Conservation (phyloP, 441 rosid species). For the Arabidopsis lyrata region DNA sequence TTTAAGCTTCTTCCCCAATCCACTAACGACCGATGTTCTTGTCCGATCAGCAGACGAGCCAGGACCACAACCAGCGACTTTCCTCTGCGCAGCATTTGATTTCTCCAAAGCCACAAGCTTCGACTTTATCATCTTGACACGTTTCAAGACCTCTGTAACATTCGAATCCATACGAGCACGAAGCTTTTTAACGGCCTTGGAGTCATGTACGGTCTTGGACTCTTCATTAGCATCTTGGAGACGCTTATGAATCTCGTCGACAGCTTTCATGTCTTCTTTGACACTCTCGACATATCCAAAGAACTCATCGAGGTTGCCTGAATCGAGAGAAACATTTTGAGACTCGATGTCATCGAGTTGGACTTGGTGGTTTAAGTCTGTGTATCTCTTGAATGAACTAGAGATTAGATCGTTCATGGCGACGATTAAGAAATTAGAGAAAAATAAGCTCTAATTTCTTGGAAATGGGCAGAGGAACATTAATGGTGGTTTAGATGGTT, state of each 20-base stretch:
- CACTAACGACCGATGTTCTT: slow-evolving; percentile 61
- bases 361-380: slow-evolving; percentile 53
- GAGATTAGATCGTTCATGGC: slow-evolving; percentile 66
- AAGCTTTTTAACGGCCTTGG: slow-evolving; percentile 56
- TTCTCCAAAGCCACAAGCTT: slow-evolving; percentile 60
- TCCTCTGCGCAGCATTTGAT: slow-evolving; percentile 57
- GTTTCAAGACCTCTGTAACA: slow-evolving; percentile 52
- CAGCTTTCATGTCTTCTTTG: slow-evolving; percentile 59
- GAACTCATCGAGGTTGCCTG: slow-evolving; percentile 59
- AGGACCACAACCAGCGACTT: slow-evolving; percentile 58
- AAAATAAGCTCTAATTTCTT: slow-evolving; percentile 11
- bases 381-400: slow-evolving; percentile 59
- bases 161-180: slow-evolving; percentile 60
- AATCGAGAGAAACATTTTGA: slow-evolving; percentile 44
- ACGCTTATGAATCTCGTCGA: slow-evolving; percentile 56
- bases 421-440: slow-evolving; percentile 15
- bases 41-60: slow-evolving; percentile 65
- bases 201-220: slow-evolving; percentile 56
- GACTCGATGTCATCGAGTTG: slow-evolving; percentile 53
- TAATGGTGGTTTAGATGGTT: slow-evolving; percentile 22
- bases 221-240: slow-evolving; percentile 61
- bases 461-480: slow-evolving; percentile 23
- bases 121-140: slow-evolving; percentile 55
- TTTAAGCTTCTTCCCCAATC: slow-evolving; percentile 63
- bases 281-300: slow-evolving; percentile 60